phyloP scores from a whole-genome alignment of 768 basidiomycete species.

The Leccinum uliginosum region DNA sequence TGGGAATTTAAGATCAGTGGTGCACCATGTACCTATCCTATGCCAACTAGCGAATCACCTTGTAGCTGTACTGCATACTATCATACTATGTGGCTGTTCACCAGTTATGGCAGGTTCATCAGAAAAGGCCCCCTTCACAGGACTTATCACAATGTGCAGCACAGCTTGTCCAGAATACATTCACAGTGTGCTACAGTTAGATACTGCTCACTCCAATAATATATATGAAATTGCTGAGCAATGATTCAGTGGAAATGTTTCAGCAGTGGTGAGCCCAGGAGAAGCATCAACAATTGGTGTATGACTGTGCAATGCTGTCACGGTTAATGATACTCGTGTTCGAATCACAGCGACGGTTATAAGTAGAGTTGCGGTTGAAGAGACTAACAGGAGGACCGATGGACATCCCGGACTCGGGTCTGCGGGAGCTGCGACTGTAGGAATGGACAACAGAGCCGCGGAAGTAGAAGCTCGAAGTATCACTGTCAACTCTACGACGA shows the following conservation, averaged over 20 bases:
- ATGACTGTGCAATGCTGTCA: constrained; percentile 56
- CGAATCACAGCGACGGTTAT: constrained; percentile 58
- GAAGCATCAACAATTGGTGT: constrained; percentile 51
- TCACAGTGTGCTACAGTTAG: no score
- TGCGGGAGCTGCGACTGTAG: constrained; percentile 48
- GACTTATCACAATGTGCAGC: no score
- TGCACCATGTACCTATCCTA: no score
- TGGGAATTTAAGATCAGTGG: no score
- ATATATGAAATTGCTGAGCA: constrained; percentile 60
- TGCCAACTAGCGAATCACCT: no score
- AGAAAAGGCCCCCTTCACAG: no score
- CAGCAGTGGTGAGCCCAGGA: constrained; percentile 58
- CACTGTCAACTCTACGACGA: constrained; percentile 63
- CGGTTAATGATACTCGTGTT: constrained; percentile 50
- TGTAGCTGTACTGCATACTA: no score
- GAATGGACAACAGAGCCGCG: constrained; percentile 28
- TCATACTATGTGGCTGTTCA: no score
- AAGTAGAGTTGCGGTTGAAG: no score
- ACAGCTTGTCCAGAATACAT: no score
- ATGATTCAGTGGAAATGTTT: constrained; percentile 60
- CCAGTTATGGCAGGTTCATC: no score
- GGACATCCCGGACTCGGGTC: constrained; percentile 61
- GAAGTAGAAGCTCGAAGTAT: constrained; percentile 78
- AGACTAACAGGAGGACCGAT: constrained; percentile 65
- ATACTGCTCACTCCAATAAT: no score